Conservation (phyloP, 2,329 filamentous ascomycete genomes). For the Hypoxylon sp. region DNA sequence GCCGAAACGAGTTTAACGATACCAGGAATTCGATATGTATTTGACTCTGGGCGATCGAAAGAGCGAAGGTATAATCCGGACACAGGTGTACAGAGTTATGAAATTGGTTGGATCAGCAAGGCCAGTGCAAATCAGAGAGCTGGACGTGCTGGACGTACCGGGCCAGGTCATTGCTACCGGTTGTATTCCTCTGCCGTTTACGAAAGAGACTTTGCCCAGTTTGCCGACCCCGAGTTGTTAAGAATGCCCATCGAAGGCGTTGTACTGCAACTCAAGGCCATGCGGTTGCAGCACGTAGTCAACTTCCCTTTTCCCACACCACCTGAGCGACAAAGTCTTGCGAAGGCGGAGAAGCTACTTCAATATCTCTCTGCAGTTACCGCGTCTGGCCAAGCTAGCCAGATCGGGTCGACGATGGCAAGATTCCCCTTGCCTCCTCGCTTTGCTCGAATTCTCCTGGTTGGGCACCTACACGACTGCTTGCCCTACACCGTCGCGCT, state of each 20-base stretch:
- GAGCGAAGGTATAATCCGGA: slow-evolving; percentile 87
- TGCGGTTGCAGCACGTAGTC: slow-evolving; percentile 88
- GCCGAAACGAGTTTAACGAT: slow-evolving; percentile 98
- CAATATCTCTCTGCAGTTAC: slow-evolving; percentile 85
- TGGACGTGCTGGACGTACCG: slow-evolving; percentile 93
- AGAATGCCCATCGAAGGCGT: slow-evolving; percentile 92
- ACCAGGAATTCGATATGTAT: slow-evolving; percentile 92
- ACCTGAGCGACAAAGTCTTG: slow-evolving; percentile 77
- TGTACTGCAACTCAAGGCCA: slow-evolving; percentile 91
- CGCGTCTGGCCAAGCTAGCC: slow-evolving; percentile 75
- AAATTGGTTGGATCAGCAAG: slow-evolving; percentile 97
- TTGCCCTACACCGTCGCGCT: slow-evolving; percentile 86
- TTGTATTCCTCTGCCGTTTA: slow-evolving; percentile 95
- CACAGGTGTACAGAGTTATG: slow-evolving; percentile 94
- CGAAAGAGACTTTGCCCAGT: slow-evolving; percentile 86
- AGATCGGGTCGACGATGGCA: slow-evolving; percentile 81
- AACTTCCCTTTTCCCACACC: slow-evolving; percentile 97
- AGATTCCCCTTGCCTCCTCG: slow-evolving; percentile 90
- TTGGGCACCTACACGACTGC: slow-evolving; percentile 83
- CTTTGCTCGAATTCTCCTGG: slow-evolving; percentile 89
- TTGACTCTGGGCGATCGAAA: slow-evolving; percentile 81
- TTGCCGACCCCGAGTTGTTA: slow-evolving; percentile 86
- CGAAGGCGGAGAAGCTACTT: slow-evolving; percentile 85
- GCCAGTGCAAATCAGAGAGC: slow-evolving; percentile 91
- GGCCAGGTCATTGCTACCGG: slow-evolving; percentile 93